Conservation (phyloP, 306 rosid genomes). For the Inga oerstediana region DNA sequence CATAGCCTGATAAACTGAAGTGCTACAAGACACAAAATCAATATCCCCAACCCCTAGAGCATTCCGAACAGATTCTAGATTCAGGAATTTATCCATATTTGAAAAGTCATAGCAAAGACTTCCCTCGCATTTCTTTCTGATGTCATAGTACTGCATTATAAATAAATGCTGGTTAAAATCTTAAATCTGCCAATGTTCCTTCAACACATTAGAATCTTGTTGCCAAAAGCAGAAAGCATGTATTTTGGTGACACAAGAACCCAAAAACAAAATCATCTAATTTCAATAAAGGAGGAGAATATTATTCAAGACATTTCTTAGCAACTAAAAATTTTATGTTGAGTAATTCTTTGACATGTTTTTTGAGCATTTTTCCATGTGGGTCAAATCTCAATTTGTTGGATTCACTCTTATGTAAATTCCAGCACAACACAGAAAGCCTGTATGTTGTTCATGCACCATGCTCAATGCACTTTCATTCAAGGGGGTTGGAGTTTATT, state of each 20-base stretch:
- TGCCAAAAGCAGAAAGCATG: neutral
- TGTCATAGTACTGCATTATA: conserved; percentile 86
- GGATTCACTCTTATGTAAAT: neutral
- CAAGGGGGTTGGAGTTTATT: conserved; percentile 8
- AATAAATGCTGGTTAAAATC: conserved; percentile 38
- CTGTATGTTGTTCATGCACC: conserved; percentile 16
- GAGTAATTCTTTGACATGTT: conserved; percentile 19
- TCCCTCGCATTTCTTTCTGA: conserved; percentile 87
- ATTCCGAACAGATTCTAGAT: conserved; percentile 68
- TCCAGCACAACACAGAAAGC: neutral
- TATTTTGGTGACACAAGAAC: conserved; percentile 23
- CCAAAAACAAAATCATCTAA: neutral
- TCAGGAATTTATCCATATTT: conserved; percentile 86
- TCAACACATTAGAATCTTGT: conserved; percentile 31
- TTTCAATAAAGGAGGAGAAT: neutral
- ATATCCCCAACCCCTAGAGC: conserved; percentile 88
- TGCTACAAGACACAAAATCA: conserved; percentile 89
- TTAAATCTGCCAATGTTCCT: conserved; percentile 13
- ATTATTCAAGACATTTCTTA: conserved; percentile 16
- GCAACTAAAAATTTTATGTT: conserved; percentile 13
- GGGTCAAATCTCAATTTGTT: neutral
- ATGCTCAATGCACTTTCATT: neutral
- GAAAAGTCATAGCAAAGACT: conserved; percentile 95
- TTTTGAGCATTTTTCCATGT: neutral
- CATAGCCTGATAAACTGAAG: conserved; percentile 89